These are phyloP conservation scores for Cryphonectria japonica DNA, from an alignment of 2,329 filamentous ascomycete genomes.

Conservation along the genomic window DNA sequence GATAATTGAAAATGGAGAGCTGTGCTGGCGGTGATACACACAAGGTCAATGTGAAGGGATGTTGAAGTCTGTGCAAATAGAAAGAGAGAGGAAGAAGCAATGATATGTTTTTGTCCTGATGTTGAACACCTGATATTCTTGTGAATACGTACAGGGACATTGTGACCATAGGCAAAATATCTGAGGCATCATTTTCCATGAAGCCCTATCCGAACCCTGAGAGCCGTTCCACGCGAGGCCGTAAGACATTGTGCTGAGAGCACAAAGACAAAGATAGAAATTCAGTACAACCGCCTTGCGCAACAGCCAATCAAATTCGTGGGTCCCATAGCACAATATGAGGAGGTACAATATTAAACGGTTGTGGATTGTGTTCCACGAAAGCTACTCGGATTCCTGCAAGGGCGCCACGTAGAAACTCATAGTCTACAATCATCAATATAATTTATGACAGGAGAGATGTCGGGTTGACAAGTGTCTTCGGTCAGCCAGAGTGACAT, in stretches of 20 bases:
- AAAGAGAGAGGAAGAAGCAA: not conserved
- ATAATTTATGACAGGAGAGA: not conserved
- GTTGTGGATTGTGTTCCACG: not conserved
- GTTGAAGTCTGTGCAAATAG: too few relatives aligned
- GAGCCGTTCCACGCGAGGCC: not conserved
- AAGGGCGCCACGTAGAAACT: not conserved
- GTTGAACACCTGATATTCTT: not conserved
- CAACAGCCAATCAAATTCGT: not conserved
- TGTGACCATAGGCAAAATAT: not conserved
- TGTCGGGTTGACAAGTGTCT: not conserved
- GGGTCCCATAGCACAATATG: slow-evolving; percentile 11
- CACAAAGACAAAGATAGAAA: slow-evolving; percentile 22
- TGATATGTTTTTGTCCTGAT: not conserved
- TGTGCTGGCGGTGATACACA: not conserved
- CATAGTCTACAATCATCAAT: not conserved
- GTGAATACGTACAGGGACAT: not conserved
- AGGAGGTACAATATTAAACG: slow-evolving; percentile 6
- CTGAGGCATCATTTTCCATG: not conserved
- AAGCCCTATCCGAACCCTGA: slow-evolving; percentile 8
- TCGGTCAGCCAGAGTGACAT: not conserved
- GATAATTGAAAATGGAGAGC: not conserved
- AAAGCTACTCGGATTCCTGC: not conserved
- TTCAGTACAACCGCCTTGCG: slow-evolving; percentile 9
- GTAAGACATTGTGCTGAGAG: slow-evolving; percentile 16
- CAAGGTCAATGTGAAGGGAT: not conserved